Conservation (phyloP, 225 moss, liverwort and hornwort species). For the Lunularia cruciata region DNA sequence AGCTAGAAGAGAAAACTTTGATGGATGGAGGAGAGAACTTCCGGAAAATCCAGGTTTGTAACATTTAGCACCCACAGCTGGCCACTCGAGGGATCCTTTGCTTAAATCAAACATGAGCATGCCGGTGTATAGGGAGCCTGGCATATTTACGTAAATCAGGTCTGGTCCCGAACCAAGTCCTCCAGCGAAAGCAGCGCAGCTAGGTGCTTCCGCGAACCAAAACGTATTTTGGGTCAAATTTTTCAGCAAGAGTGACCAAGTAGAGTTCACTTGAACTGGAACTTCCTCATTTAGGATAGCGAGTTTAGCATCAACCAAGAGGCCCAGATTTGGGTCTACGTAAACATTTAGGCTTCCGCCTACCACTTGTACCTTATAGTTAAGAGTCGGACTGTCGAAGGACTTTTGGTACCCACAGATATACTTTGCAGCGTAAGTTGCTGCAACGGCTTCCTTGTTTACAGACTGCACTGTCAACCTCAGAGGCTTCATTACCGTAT, state of each 20-base stretch:
- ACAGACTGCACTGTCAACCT: slow-evolving; percentile 40
- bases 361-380: slow-evolving; percentile 37
- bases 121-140: slow-evolving; percentile 37
- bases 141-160: slow-evolving; percentile 25
- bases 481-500: slow-evolving; percentile 19
- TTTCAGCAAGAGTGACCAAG: slow-evolving; percentile 43
- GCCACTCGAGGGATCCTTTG: slow-evolving; percentile 35
- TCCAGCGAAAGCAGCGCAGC: slow-evolving; percentile 25
- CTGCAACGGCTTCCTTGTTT: slow-evolving; percentile 34
- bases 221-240: slow-evolving; percentile 44
- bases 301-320: slow-evolving; percentile 37
- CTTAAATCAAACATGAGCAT: slow-evolving; percentile 32
- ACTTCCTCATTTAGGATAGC: slow-evolving; percentile 21
- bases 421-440: slow-evolving; percentile 41
- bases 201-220: slow-evolving; percentile 40
- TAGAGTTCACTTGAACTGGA: slow-evolving; percentile 2
- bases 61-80: slow-evolving; percentile 35
- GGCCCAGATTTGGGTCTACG: slow-evolving; percentile 32
- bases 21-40: neutral
- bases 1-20: neutral
- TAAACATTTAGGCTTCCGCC: slow-evolving; percentile 39
- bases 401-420: slow-evolving; percentile 6
- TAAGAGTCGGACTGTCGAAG: slow-evolving; percentile 35
- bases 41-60: slow-evolving; percentile 30
- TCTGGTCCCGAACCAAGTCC: slow-evolving; percentile 31